These are phyloP conservation scores for Seiridium cupressi DNA, from an alignment of 2,329 filamentous ascomycete genomes.

Conservation along the genomic window DNA sequence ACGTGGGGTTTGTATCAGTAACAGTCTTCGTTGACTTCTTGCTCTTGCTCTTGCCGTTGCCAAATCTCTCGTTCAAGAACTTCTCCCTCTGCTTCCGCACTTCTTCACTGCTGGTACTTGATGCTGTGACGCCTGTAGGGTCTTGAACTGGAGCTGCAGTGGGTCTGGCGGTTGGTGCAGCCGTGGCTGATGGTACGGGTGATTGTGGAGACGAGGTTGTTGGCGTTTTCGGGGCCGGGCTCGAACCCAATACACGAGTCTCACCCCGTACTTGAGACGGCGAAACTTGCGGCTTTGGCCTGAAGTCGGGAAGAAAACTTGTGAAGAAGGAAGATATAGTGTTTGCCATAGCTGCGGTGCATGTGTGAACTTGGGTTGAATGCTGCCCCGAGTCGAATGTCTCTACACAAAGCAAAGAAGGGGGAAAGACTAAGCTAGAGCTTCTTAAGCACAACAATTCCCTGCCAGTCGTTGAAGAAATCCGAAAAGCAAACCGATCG, in stretches of 20 bases:
- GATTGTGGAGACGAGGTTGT: not conserved
- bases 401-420: too few species aligned
- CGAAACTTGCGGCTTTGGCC: not conserved
- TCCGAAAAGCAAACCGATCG: too few species aligned
- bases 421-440: too few species aligned
- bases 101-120: not conserved
- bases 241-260: not conserved
- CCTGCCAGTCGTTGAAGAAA: too few species aligned
- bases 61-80: not conserved
- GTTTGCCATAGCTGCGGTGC: not conserved
- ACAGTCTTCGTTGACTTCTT: not conserved
- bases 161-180: not conserved
- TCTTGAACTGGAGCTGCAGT: not conserved
- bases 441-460: too few species aligned
- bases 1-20: not conserved
- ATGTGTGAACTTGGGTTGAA: too few species aligned
- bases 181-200: not conserved
- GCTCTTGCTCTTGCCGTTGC: not conserved
- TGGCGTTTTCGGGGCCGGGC: not conserved
- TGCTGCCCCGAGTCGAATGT: too few species aligned
- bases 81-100: not conserved
- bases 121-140: not conserved
- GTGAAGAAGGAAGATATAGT: not conserved
- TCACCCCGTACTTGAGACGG: not conserved
- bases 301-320: not conserved